A percentile compares a stretch with the other conserved stretches of the same genome.
Conservation (phyloP, 192 early-diverging fungal species). For the Backusella mclennaniae region DNA sequence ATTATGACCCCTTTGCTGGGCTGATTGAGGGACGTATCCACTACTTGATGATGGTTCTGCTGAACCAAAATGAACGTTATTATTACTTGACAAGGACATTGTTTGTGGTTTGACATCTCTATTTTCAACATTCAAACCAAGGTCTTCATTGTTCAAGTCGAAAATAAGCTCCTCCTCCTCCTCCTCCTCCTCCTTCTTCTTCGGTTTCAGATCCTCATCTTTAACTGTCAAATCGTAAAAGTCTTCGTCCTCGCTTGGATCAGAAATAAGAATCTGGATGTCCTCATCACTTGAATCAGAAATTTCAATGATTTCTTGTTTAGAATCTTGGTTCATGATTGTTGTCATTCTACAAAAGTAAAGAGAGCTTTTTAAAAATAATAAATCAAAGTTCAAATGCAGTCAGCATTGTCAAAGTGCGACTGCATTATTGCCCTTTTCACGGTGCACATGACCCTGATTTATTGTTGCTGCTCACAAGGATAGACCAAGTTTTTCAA, state of each 20-base stretch:
- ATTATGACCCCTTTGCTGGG: neutral
- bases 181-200: neutral
- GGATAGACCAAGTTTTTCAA: too few species aligned
- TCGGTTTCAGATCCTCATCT: neutral
- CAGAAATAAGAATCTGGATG: neutral
- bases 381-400: too few species aligned
- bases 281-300: neutral
- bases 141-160: neutral
- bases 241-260: neutral
- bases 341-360: neutral
- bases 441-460: too few species aligned
- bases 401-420: too few species aligned
- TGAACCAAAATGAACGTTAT: neutral
- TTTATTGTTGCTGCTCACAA: too few species aligned
- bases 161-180: neutral
- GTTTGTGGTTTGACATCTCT: neutral
- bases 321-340: neutral
- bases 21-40: neutral
- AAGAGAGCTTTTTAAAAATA: too few species aligned
- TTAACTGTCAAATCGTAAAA: neutral
- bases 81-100: neutral
- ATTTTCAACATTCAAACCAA: neutral
- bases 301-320: neutral
- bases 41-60: neutral
- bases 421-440: too few species aligned